Evolutionary conservation across 768 basidiomycete genomes (phyloP).

Genomic region (Trametes cubensis): DNA sequence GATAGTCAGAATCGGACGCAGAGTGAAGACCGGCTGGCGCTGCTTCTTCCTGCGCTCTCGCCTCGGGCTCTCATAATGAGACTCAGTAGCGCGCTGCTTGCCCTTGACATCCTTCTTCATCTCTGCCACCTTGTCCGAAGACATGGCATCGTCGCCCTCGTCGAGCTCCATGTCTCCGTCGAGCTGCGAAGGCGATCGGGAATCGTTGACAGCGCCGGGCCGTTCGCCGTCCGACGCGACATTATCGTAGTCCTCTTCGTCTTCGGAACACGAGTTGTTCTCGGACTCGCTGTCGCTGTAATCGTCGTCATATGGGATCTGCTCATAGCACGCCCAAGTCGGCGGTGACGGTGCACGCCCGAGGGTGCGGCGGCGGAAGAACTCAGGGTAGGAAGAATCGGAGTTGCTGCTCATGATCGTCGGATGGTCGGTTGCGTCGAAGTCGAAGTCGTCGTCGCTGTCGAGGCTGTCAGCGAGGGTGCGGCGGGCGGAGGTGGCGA

Average conservation of each 20-base stretch:
- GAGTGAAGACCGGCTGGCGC: constrained; percentile 57
- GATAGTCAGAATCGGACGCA: constrained; percentile 84
- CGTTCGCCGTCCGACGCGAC: constrained; percentile 30
- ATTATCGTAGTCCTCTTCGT: constrained; percentile 63
- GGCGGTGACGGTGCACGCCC: constrained; percentile 83
- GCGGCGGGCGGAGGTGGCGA: constrained; percentile 11
- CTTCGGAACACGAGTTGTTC: constrained; percentile 72
- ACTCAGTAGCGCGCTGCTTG: constrained; percentile 77
- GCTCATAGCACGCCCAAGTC: constrained; percentile 90
- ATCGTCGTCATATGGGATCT: constrained; percentile 74
- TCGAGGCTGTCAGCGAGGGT: constrained; percentile 12
- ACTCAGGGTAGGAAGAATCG: constrained; percentile 38
- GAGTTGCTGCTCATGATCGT: constrained; percentile 30
- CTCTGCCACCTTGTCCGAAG: constrained; percentile 42
- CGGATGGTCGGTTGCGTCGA: neutral
- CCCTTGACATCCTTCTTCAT: constrained; percentile 70
- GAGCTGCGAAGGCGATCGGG: constrained; percentile 32
- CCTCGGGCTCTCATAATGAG: constrained; percentile 55
- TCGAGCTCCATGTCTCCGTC: constrained; percentile 58
- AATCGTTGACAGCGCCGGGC: constrained; percentile 33
- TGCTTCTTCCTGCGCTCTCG: constrained; percentile 57
- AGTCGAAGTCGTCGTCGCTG: constrained; percentile 8
- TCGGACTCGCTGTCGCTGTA: constrained; percentile 57
- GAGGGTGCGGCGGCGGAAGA: constrained; percentile 69
- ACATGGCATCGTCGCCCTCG: constrained; percentile 38